A percentile compares a stretch with the other conserved stretches of the same genome.
phyloP scores from a whole-genome alignment of 805 yeast species.

The Metschnikowia drakensbergensis region DNA sequence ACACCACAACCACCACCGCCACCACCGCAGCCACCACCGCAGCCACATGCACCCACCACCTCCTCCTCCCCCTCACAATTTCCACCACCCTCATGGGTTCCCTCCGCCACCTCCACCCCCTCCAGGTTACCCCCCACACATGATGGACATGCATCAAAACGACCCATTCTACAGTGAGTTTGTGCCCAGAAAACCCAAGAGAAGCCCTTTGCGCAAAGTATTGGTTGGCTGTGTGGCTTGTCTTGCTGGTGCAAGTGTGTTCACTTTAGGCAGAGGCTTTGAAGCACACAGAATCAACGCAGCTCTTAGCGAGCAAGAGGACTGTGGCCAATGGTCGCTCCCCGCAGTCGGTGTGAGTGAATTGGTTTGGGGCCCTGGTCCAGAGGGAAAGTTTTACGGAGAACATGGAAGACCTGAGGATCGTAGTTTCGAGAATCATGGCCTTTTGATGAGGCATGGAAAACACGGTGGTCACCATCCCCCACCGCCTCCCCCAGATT shows the following conservation, averaged over 20 bases:
- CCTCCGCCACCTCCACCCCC: conserved; percentile 4
- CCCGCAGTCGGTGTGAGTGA: background rate
- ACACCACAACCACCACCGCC: background rate
- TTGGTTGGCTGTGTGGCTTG: conserved; percentile 10
- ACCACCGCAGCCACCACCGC: background rate
- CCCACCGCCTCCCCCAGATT: background rate
- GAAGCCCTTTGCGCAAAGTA: conserved; percentile 2
- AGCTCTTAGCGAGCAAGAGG: background rate
- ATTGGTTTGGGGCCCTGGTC: background rate
- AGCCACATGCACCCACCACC: conserved; percentile 6
- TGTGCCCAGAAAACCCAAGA: conserved; percentile 1
- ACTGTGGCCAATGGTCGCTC: background rate
- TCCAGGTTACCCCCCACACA: background rate
- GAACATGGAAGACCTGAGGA: background rate
- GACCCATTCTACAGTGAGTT: conserved; percentile 12
- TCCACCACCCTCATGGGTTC: conserved; percentile 1
- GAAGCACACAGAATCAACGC: conserved; percentile 9
- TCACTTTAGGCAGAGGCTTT: conserved; percentile 17
- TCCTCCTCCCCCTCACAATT: conserved; percentile 6
- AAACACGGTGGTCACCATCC: background rate
- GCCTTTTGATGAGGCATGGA: background rate
- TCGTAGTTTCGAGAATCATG: background rate
- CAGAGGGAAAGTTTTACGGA: background rate
- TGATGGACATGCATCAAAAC: background rate
- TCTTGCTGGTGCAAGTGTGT: conserved; percentile 15